Evolutionary conservation across 208 protist species (phyloP), one percentile per base, ranked within the genome.

Genomic region (Leishmania gerbilli): DNA sequence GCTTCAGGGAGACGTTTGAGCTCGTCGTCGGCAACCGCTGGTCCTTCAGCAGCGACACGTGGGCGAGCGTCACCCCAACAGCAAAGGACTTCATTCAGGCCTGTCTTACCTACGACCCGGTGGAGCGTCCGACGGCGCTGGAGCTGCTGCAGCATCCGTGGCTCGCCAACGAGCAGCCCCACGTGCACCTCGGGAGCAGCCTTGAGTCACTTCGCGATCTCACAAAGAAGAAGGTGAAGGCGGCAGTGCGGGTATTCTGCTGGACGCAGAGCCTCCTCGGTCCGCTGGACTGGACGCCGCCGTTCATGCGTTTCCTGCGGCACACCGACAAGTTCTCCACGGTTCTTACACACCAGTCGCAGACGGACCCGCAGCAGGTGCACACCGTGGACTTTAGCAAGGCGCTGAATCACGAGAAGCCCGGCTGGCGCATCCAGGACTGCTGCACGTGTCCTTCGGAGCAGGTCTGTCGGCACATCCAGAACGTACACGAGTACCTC

Each of bases 401-500:
- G 34, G 88, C 89, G 34, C 87, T 96, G 76, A n/a, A 85, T 42
- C 71, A 76, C 71, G 71, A 88, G 60, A 72, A 82, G 74, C 82
- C 77, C 3, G 90, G 90, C 51, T 94, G 89, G 85, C 79, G 83
- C 5, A 81, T 97, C 47, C 88, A 93, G 83, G 83, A 93, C 83
- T 94, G 92, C 84, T 97, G 93, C 83, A 93, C 88, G 24, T 95
- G 93, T 80, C 71, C 83, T 8, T 95, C 90, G 37, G 77, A 91
- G 81, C 87, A 80, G 77, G 90, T 97, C 34, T 97, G 94, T 84
- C 89, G 94, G 34, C 94, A 97, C 86, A 91, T 97, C 76, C 94
- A 97, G 80, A 95, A 97, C 79, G 92, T 96, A 31, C 90, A 95
- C 84, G 92, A 95, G 84, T 96, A 95, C 77, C 82, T 97, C 27